Base-by-base conservation (phyloP, 2,329 filamentous ascomycete genomes). In the Arthrobotrys sinensis region DNA sequence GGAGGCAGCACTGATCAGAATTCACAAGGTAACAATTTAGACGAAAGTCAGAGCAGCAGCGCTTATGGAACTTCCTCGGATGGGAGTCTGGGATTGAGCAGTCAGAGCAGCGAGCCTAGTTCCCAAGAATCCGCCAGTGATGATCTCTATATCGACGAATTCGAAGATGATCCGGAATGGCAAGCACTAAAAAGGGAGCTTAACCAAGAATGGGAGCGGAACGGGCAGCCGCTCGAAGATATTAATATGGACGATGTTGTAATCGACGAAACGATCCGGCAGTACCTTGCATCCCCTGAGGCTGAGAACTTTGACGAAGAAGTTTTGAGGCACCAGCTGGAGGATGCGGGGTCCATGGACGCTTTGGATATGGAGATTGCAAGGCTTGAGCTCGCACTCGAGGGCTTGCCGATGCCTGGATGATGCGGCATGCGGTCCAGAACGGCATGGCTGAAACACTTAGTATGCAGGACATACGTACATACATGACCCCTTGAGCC, bases 121-220 rank as follows among this genome's bases (percentile, higher is more conserved):
- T 64, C 60, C 32, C 19, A 64, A 7, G 38, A 64, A n/a, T 50
- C 19, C 4, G 43, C 36, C 19, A 14, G 19, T 19, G 21, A 38
- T n/a, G 24, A 57, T 19, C 3, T 36, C 53, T 14, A n/a, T n/a
- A 45, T 38, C 36, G 53, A 52, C 0, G 32, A 21, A 16, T 32
- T 14, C 1, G 70, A 62, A n/a, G 45, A 67, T 24, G 62, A 75
- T 19, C 69, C 62, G 10, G 62, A 67, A 45, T 73, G 69, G 69
- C 14, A 57, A 14, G 43, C 45, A n/a, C 8, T 75, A n/a, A 21
- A 53, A 4, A 32, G 28, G 14, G 52, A 67, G 11, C 62, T 75
- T 12, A 63, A 66, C 10, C 11, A 32, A 16, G 62, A 75, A 12
- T 67, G 53, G 28, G 40, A 36, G 10, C n/a, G 24, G 28, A 60